Evolutionary conservation across 2,329 filamentous ascomycete genomes (phyloP).

Genomic region (Trichoderma koningii): DNA sequence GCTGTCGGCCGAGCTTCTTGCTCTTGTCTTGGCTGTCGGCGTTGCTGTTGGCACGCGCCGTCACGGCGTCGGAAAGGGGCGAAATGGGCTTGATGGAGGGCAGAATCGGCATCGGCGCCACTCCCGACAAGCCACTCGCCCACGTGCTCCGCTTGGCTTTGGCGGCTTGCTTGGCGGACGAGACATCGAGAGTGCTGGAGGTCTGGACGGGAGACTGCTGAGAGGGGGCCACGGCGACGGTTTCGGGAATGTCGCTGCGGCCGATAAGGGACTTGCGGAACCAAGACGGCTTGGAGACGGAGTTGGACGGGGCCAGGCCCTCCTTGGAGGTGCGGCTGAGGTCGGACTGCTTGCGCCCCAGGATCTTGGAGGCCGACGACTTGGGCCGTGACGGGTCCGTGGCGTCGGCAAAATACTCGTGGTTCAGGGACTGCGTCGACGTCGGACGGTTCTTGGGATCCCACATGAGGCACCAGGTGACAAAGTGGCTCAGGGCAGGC

Average conservation of each 20-base stretch:
- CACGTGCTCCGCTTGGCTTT: constrained; percentile 87
- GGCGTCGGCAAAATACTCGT: constrained; percentile 93
- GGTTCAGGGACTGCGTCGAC: constrained; percentile 87
- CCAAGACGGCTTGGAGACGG: constrained; percentile 88
- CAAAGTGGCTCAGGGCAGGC: constrained; percentile 81
- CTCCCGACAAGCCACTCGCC: constrained; percentile 79
- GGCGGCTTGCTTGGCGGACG: constrained; percentile 44
- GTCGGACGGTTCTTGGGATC: constrained; percentile 91
- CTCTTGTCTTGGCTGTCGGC: constrained; percentile 68
- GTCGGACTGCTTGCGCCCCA: constrained; percentile 89
- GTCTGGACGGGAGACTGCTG: constrained; percentile 48
- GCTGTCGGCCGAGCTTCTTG: constrained; percentile 93
- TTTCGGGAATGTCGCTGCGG: constrained; percentile 68
- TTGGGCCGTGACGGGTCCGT: constrained; percentile 91
- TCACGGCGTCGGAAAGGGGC: constrained; percentile 91
- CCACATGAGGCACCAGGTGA: constrained; percentile 99
- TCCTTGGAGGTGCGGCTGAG: constrained; percentile 70
- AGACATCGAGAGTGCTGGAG: constrained; percentile 45
- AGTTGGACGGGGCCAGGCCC: constrained; percentile 52
- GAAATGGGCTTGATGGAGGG: constrained; percentile 94
- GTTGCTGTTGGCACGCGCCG: constrained; percentile 79
- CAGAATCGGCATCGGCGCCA: constrained; percentile 91
- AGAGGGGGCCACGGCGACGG: constrained; percentile 50
- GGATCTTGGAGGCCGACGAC: constrained; percentile 78
- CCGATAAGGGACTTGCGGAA: constrained; percentile 93